Evolutionary conservation across 2,329 filamentous ascomycete species (phyloP), one percentile per base, ranked within the genome.

Genomic region (Clonostachys rhizophaga): DNA sequence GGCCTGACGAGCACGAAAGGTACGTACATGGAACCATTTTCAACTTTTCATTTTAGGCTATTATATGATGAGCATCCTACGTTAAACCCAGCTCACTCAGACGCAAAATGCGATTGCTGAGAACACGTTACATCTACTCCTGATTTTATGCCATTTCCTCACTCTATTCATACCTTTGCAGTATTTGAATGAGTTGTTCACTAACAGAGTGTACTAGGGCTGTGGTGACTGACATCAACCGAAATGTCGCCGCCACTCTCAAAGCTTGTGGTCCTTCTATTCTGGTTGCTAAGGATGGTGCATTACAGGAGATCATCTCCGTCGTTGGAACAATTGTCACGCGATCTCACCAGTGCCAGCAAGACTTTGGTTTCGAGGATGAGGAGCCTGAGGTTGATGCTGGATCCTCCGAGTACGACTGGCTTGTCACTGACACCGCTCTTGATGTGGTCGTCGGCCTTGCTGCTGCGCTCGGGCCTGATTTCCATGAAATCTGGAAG

Each of bases 1-100:
- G 92, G 90, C 76, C 85, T 53, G 90, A 95, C 57, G 94, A 99
- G 69, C 82, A 84, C 63, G 94, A 99, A 69, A 84, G 91, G 91
- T 96, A 87, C 64, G 92, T 90, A 54, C 12, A 24, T 41, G 44
- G 36, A 54, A 47, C 20, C 10, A 50, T 45, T 47, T 47, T 49
- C 52, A 49, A 52, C 48, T 52, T 58, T 39, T 49, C 52, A 47
- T 45, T 62, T 24, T 20, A 24, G n/a, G 33, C n/a, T 42, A 30
- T 35, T 33, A 70, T 61, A 85, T 90, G 91, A 96, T 96, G 91
- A 96, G 71, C 76, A 81, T 75, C 70, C 74, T 82, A 84, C 89
- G 89, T 91, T 91, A 92, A 81, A 92, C 92, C 91, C 91, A 96
- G 91, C 91, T 96, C 92, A 96, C 91, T 96, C 89, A 89, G 87